A percentile compares a stretch with the other conserved stretches of the same genome.
Evolutionary conservation across 2,329 filamentous ascomycete species (phyloP).

Genomic region (Neodidymelliopsis sp.): DNA sequence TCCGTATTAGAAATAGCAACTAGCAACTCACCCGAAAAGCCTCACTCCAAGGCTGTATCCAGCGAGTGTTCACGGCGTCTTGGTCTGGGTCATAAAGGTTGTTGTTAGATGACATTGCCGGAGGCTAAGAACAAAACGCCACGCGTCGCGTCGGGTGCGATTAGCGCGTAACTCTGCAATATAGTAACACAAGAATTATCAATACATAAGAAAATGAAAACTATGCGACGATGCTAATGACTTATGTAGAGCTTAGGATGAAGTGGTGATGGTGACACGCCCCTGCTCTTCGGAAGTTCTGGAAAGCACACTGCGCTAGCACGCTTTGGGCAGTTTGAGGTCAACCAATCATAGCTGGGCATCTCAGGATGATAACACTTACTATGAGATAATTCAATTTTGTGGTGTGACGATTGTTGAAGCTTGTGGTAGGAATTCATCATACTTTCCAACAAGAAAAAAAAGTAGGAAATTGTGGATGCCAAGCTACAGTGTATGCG

Average conservation of each 20-base stretch:
- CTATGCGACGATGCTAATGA: background rate
- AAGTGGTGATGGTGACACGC: background rate
- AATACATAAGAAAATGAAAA: background rate
- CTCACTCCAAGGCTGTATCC: constrained; percentile 42
- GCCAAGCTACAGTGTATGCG: too few relatives aligned
- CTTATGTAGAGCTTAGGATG: constrained; percentile 6
- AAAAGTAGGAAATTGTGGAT: too few relatives aligned
- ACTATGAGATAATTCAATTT: too few relatives aligned
- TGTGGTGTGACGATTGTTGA: too few relatives aligned
- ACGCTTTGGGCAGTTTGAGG: background rate
- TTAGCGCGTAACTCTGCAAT: background rate
- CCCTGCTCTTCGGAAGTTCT: constrained; percentile 2
- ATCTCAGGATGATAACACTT: too few relatives aligned
- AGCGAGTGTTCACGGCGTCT: constrained; percentile 33
- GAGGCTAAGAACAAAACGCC: constrained; percentile 14
- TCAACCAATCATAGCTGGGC: too few relatives aligned
- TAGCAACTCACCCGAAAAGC: constrained; percentile 39
- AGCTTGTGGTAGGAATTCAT: too few relatives aligned
- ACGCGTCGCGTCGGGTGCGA: constrained; percentile 18
- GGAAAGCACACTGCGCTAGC: constrained; percentile 1
- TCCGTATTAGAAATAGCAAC: background rate
- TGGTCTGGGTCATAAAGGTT: constrained; percentile 42
- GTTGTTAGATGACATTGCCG: constrained; percentile 38
- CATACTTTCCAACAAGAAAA: too few relatives aligned
- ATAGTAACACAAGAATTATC: background rate